These are phyloP conservation scores for Trichothecium roseum DNA, from an alignment of 2,329 filamentous ascomycete genomes.

Conservation along the genomic window DNA sequence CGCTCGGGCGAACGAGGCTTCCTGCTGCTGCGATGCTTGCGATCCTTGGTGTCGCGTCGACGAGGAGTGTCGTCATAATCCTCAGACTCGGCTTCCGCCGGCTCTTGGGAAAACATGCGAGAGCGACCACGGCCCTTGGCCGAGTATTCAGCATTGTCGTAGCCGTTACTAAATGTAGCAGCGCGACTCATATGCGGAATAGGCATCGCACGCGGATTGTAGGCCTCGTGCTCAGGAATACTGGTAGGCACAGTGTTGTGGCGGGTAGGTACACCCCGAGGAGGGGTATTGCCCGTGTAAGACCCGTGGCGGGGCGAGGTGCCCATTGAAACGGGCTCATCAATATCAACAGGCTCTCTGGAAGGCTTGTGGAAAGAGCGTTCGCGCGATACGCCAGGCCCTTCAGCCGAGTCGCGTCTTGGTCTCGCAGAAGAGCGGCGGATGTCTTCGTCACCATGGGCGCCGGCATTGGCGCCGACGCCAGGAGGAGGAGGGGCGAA, in stretches of 20 bases:
- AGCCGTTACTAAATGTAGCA: conserved; percentile 19
- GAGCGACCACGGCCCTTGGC: conserved; percentile 25
- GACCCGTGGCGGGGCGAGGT: conserved; percentile 14
- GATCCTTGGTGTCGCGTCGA: conserved; percentile 13
- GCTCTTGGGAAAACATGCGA: conserved; percentile 23
- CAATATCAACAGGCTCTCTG: conserved; percentile 19
- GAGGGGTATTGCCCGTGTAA: conserved; percentile 19
- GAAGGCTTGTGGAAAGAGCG: conserved; percentile 20
- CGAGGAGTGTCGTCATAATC: conserved; percentile 17
- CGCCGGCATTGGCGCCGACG: conserved; percentile 14
- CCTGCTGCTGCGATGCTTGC: conserved; percentile 24
- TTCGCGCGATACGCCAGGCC: conserved; percentile 12
- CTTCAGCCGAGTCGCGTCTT: conserved; percentile 22
- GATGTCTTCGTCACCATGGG: conserved; percentile 19
- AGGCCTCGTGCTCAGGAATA: conserved; percentile 8
- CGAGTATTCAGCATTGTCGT: conserved; percentile 10
- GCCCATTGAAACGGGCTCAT: conserved; percentile 14
- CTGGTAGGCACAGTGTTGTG: conserved; percentile 22
- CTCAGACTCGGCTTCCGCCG: conserved; percentile 22
- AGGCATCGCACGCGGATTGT: conserved; percentile 10
- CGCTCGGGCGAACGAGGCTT: conserved; percentile 22
- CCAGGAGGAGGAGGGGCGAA: conserved; percentile 7
- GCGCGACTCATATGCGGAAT: conserved; percentile 18
- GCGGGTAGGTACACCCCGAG: conserved; percentile 18
- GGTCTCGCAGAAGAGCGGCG: conserved; percentile 21